Conservation (phyloP, 2,329 filamentous ascomycete species). For the Colletotrichum tamarilloi region DNA sequence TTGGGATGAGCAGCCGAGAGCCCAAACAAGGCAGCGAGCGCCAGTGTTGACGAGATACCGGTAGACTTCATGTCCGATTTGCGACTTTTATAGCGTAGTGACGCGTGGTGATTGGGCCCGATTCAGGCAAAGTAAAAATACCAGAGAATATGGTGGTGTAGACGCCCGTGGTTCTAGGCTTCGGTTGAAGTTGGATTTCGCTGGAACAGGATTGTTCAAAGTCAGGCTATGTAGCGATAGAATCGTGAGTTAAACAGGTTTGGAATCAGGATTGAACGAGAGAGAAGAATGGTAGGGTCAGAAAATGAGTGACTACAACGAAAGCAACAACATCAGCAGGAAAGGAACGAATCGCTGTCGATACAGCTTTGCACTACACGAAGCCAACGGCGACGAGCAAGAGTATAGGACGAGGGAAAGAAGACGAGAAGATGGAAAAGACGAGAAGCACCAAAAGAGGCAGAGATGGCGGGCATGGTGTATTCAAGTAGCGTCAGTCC, state of each 20-base stretch:
- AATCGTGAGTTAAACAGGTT: constrained; percentile 29
- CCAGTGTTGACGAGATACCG: not conserved
- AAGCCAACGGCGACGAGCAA: constrained; percentile 17
- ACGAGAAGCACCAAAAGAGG: not conserved
- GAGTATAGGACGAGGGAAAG: constrained; percentile 22
- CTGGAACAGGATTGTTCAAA: not conserved
- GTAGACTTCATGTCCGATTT: constrained; percentile 20
- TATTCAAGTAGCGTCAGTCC: constrained; percentile 4
- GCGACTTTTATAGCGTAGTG: not conserved
- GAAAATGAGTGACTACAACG: constrained; percentile 40
- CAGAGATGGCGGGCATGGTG: not conserved
- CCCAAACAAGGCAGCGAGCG: constrained; percentile 12
- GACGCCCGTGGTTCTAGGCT: not conserved
- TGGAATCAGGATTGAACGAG: constrained; percentile 7
- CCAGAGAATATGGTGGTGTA: not conserved
- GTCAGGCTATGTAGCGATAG: not conserved
- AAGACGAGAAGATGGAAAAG: constrained; percentile 15
- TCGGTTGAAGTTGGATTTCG: not conserved
- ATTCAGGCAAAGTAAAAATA: no score
- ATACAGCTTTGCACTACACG: constrained; percentile 20
- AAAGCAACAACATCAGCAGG: constrained; percentile 33
- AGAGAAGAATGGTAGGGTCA: constrained; percentile 22
- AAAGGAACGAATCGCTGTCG: constrained; percentile 37
- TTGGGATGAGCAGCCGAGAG: constrained; percentile 27
- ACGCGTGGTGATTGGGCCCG: not conserved